These are phyloP conservation scores for Apiosordaria backusii DNA, from an alignment of 495 filamentous ascomycete species.

Conservation along the genomic window DNA sequence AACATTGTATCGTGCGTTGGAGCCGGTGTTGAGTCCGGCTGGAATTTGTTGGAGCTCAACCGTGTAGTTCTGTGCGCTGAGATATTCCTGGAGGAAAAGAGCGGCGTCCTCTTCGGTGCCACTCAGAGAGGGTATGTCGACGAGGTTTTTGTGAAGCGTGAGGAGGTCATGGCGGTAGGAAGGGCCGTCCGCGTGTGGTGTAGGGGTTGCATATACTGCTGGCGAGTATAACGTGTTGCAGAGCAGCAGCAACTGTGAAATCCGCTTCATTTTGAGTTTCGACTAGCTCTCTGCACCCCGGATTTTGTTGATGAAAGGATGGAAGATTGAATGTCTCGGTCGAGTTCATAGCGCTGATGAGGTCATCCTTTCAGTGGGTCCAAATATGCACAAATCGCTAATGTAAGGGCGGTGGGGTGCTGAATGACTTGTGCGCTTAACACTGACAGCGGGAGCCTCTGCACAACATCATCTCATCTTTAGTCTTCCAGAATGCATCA, in stretches of 20 bases:
- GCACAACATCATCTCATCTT: slow-evolving; percentile 2
- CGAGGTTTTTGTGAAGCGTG: slow-evolving; percentile 69
- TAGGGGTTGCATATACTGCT: not conserved
- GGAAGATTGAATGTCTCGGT: not conserved
- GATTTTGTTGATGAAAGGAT: not conserved
- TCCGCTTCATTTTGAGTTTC: slow-evolving; percentile 16
- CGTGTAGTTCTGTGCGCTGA: slow-evolving; percentile 44
- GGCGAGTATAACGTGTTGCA: slow-evolving; percentile 9
- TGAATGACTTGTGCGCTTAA: not conserved
- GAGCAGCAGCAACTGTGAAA: slow-evolving; percentile 13
- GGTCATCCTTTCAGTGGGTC: slow-evolving; percentile 11
- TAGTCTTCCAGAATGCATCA: not conserved
- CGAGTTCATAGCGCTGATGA: slow-evolving; percentile 7
- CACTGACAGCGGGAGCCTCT: not conserved
- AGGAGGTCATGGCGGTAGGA: slow-evolving; percentile 55
- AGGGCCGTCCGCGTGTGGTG: slow-evolving; percentile 18
- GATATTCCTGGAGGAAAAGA: slow-evolving; percentile 63
- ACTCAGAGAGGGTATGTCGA: slow-evolving; percentile 73
- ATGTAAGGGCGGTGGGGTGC: not conserved
- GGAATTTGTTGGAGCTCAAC: slow-evolving; percentile 64
- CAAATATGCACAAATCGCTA: not conserved
- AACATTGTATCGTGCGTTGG: slow-evolving; percentile 58
- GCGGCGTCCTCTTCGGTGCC: slow-evolving; percentile 67
- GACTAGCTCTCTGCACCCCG: not conserved
- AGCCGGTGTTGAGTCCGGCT: slow-evolving; percentile 48